phyloP scores from a whole-genome alignment of 176 grass and related monocot genomes.

The Rhynchospora pubera region DNA sequence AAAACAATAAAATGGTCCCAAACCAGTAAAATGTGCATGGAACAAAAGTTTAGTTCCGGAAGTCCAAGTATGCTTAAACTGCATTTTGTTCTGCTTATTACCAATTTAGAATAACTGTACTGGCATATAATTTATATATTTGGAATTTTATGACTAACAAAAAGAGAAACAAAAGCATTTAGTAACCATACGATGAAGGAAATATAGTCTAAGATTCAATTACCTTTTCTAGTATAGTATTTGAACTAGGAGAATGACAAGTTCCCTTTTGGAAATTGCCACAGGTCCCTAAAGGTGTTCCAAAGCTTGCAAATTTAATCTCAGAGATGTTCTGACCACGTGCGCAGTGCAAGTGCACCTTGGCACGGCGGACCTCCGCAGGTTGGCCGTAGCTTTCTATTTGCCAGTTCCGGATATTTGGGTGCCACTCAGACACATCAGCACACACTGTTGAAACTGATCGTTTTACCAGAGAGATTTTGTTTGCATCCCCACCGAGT shows the following conservation, averaged over 20 bases:
- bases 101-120: background rate
- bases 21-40: too few species aligned
- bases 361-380: slow-evolving; percentile 37
- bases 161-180: background rate
- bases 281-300: slow-evolving; percentile 80
- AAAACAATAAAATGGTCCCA: background rate
- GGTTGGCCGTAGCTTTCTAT: slow-evolving; percentile 54
- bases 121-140: background rate
- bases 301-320: slow-evolving; percentile 96
- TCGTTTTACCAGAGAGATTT: slow-evolving; percentile 69
- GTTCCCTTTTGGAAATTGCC: slow-evolving; percentile 77
- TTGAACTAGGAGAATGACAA: slow-evolving; percentile 72
- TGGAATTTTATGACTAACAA: too few species aligned
- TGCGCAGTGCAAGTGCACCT: slow-evolving; percentile 75
- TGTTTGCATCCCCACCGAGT: slow-evolving; percentile 73
- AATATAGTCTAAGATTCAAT: background rate
- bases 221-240: slow-evolving; percentile 72
- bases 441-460: slow-evolving; percentile 86
- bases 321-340: slow-evolving; percentile 76
- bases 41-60: too few species aligned
- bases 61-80: background rate
- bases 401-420: slow-evolving; percentile 76
- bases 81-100: background rate
- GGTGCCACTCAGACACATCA: slow-evolving; percentile 92
- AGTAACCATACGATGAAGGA: background rate